A percentile compares a stretch with the other conserved stretches of the same genome.
Evolutionary conservation across 805 yeast species (phyloP).

Genomic region (Starmera quercuum): DNA sequence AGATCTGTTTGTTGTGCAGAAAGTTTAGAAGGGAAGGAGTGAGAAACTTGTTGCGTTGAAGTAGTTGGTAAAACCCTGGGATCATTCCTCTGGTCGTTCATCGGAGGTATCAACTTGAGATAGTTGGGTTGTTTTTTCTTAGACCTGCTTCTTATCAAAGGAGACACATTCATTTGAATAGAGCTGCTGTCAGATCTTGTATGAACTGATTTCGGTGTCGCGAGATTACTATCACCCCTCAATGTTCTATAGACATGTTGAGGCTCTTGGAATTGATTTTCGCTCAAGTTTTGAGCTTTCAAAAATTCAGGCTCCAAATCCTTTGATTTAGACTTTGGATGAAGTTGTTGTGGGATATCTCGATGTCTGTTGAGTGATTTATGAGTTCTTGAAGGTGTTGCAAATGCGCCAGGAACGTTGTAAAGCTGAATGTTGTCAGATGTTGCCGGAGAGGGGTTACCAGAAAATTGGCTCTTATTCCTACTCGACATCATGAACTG

Average conservation of each 20-base stretch:
- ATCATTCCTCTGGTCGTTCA: conserved; percentile 14
- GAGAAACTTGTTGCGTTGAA: not conserved
- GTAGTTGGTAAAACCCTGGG: conserved; percentile 1
- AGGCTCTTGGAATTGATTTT: not conserved
- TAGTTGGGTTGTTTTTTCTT: conserved; percentile 12
- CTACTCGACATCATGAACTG: too few species aligned
- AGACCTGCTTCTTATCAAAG: conserved; percentile 1
- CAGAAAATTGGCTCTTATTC: too few species aligned
- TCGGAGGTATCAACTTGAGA: conserved; percentile 21
- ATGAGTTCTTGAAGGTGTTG: not conserved
- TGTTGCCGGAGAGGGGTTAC: too few species aligned
- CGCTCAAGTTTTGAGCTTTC: not conserved
- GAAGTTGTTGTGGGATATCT: not conserved
- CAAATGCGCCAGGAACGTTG: conserved; percentile 1
- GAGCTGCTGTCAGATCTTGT: not conserved
- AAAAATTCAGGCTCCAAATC: not conserved
- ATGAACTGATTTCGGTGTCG: not conserved
- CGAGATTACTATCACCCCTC: not conserved
- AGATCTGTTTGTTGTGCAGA: conserved; percentile 5
- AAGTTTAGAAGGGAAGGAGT: not conserved
- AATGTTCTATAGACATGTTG: conserved; percentile 1
- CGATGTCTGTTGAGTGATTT: not conserved
- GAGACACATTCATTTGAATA: not conserved
- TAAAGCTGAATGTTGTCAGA: too few species aligned
- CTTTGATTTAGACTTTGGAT: not conserved